Evolutionary conservation across 2,329 filamentous ascomycete genomes (phyloP), one percentile per base, ranked within the genome.

Genomic region (Penicillium sclerotigenum): DNA sequence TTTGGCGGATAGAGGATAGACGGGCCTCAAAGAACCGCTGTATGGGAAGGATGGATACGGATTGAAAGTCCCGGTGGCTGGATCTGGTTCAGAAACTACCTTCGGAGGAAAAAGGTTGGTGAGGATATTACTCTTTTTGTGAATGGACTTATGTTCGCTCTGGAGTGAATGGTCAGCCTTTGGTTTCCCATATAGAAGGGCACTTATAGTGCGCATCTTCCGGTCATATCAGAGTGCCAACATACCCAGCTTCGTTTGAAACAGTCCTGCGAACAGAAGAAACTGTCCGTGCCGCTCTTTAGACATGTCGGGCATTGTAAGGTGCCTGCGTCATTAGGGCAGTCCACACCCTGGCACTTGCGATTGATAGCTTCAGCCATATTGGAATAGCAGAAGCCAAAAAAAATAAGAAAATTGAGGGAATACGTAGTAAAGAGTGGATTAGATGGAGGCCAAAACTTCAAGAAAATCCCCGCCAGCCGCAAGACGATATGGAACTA

Each of bases 241-340:
- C 40, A 13, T 42, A 42, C 94, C 94, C 94, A 99, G 80, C 91
- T 99, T 75, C 87, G 88, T 82, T 97, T 97, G 79, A 99, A 99
- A 81, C 94, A 99, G 67, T 97, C 94, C 75, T 99, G 94, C 28
- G 91, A 91, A 80, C 94, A 99, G 79, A 97, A 99, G 77, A 87
- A 97, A 79, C 91, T 96, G 70, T 94, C 90, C 71, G 92, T 87
- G 52, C 88, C 90, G 42, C 92, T 80, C 77, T 96, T 97, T 69
- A 97, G 82, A 73, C 94, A 99, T 47, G 90, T 97, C 52, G 94
- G 94, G 75, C 94, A 99, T 75, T 97, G 92, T 45, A 99, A 79
- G 52, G 87, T 81, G 58, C 90, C 87, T 55, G 92, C 92, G 61
- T 93, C 87, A 61, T 97, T 96, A 38, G 83, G 81, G 80, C 94